Base-by-base conservation (phyloP, 2,329 filamentous ascomycete species). In the Alternaria burnsii region DNA sequence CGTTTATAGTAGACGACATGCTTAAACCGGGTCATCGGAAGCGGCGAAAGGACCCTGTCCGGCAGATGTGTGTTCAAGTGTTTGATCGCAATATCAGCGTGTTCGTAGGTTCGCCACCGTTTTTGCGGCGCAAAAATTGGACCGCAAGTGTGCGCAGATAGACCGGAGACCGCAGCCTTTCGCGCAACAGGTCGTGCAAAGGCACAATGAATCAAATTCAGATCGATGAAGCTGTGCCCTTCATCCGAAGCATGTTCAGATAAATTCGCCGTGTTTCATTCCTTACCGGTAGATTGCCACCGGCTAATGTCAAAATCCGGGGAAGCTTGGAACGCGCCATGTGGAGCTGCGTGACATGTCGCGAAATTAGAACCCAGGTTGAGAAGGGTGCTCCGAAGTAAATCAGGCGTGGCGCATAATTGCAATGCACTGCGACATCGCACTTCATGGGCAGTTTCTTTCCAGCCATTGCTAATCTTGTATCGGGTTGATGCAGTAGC, bases 1-100 rank as follows among this genome's bases (percentile, higher is more conserved):
- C 61, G 71, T 72, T 69, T 69, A 67, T 66, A 55, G 64, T 72
- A 72, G 52, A 73, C 59, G 60, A 53, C 38, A 44, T 55, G 50
- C 55, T 65, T 69, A 68, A 65, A 55, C 67, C 70, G 67, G 61
- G 61, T 54, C 18, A 55, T 52, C 50, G 57, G 63, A 58, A 48
- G 42, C 58, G 60, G 56, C 41, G 43, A 44, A 44, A 28, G 38
- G 41, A 43, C 38, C 53, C 43, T 53, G 48, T 40, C 30, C 36
- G 46, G 53, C 22, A 50, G 30, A 36, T 50, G 14, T 30, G 9
- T 14, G 20, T 20, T 50, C 32, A 28, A 24, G 14, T 22, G 32
- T 46, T 38, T 41, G 26, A 47, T 36, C 24, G 28, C 40, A 46
- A 38, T 58, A 26, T 50, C 44, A 34, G 32, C 43, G 20, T 50